Conservation (phyloP, 2,329 filamentous ascomycete genomes). For the Pseudogymnoascus sp. region DNA sequence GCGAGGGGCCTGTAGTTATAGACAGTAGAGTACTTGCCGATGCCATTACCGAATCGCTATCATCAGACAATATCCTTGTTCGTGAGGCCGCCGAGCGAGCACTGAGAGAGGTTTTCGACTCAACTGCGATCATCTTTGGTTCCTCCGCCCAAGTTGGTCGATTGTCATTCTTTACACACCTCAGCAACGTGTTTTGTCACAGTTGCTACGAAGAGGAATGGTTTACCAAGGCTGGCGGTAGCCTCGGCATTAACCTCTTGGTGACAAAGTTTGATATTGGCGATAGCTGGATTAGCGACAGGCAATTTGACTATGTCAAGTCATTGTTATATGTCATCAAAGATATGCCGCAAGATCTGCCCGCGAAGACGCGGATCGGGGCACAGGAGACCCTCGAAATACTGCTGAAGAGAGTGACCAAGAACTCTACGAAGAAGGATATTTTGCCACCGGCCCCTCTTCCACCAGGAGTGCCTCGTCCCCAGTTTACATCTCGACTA, state of each 20-base stretch:
- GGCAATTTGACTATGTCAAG: constrained; percentile 81
- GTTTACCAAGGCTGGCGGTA: constrained; percentile 95
- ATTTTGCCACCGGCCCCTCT: constrained; percentile 44
- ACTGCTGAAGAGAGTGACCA: constrained; percentile 71
- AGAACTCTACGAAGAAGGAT: constrained; percentile 74
- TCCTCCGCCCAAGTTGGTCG: constrained; percentile 63
- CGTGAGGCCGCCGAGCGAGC: constrained; percentile 76
- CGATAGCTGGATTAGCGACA: constrained; percentile 72
- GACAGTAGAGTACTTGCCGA: constrained; percentile 85
- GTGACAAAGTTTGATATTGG: constrained; percentile 80
- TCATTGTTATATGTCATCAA: constrained; percentile 97
- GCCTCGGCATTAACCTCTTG: constrained; percentile 80
- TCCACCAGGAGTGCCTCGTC: constrained; percentile 49
- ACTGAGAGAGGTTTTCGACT: constrained; percentile 71
- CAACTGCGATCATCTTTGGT: constrained; percentile 73
- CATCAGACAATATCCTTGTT: constrained; percentile 74
- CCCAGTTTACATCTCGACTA: constrained; percentile 59
- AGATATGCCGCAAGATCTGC: constrained; percentile 91
- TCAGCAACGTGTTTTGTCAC: constrained; percentile 82
- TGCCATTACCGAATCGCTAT: constrained; percentile 81
- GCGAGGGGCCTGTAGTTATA: constrained; percentile 80
- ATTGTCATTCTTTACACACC: constrained; percentile 76
- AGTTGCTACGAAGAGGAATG: constrained; percentile 97
- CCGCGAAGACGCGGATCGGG: constrained; percentile 77
- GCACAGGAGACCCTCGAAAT: constrained; percentile 79